Evolutionary conservation across 495 filamentous ascomycete species (phyloP).

Genomic region (Xylaria venustula): DNA sequence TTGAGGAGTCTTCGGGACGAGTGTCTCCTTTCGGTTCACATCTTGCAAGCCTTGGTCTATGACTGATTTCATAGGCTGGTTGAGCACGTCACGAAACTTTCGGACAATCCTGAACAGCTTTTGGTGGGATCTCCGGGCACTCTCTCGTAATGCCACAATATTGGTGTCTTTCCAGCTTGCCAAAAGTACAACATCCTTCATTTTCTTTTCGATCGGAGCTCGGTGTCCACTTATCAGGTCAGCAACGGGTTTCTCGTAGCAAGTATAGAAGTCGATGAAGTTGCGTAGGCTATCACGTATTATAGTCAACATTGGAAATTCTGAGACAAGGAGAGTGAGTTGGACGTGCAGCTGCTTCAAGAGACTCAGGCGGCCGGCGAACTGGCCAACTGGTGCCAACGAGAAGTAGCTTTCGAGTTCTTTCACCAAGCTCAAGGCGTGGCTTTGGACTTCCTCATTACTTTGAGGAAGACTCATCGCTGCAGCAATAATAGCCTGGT

Average conservation of each 20-base stretch:
- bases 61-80: slow-evolving; percentile 65
- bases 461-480: slow-evolving; percentile 61
- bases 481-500: slow-evolving; percentile 77
- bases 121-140: slow-evolving; percentile 82
- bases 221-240: slow-evolving; percentile 64
- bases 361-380: slow-evolving; percentile 64
- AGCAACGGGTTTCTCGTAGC: slow-evolving; percentile 63
- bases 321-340: slow-evolving; percentile 53
- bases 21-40: slow-evolving; percentile 17
- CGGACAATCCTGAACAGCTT: slow-evolving; percentile 89
- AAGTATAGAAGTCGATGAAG: slow-evolving; percentile 68
- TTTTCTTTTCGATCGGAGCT: slow-evolving; percentile 70
- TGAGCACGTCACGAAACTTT: slow-evolving; percentile 76
- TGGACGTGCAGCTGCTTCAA: slow-evolving; percentile 70
- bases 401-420: slow-evolving; percentile 74
- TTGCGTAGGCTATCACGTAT: slow-evolving; percentile 67
- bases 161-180: slow-evolving; percentile 98
- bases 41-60: slow-evolving; percentile 67
- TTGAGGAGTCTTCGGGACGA: slow-evolving; percentile 11
- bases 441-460: slow-evolving; percentile 55
- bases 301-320: slow-evolving; percentile 52
- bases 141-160: slow-evolving; percentile 81
- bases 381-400: slow-evolving; percentile 77
- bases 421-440: slow-evolving; percentile 65
- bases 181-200: slow-evolving; percentile 82